Percentiles rank a stretch among this genome's conserved stretches.
phyloP scores from a whole-genome alignment of 1,139 yeast genomes.

The Pichia cactophila region DNA sequence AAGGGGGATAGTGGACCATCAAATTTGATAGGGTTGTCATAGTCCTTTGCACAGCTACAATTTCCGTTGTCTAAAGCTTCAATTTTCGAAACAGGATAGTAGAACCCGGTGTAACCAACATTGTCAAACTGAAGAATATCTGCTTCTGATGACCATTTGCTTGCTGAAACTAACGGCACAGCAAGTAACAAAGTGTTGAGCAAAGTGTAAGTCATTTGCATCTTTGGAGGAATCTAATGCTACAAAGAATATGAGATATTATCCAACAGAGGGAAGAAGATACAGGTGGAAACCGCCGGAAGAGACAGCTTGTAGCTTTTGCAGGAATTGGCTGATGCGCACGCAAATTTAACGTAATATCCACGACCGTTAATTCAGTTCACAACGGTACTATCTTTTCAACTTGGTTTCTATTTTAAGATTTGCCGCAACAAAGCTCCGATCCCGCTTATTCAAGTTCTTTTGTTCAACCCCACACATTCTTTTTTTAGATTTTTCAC shows the following conservation, averaged over 20 bases:
- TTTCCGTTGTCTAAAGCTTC: slow-evolving; percentile 42
- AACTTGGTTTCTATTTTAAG: too few species aligned
- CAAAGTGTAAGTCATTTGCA: background rate
- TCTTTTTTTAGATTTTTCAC: background rate
- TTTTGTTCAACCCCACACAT: background rate
- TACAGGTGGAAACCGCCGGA: too few species aligned
- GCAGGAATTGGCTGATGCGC: too few species aligned
- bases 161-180: slow-evolving; percentile 2
- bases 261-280: too few species aligned
- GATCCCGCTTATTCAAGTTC: too few species aligned
- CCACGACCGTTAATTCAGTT: too few species aligned
- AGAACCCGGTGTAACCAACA: slow-evolving; percentile 62
- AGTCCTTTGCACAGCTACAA: slow-evolving; percentile 46
- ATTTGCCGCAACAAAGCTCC: too few species aligned
- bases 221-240: too few species aligned
- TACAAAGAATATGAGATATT: too few species aligned
- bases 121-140: slow-evolving; percentile 46
- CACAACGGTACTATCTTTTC: too few species aligned
- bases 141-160: slow-evolving; percentile 21
- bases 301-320: too few species aligned
- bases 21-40: slow-evolving; percentile 36
- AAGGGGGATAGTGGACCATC: slow-evolving; percentile 62
- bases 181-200: background rate
- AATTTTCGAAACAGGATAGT: slow-evolving; percentile 40
- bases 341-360: too few species aligned